These are phyloP conservation scores for Alternaria brassicicola DNA, from an alignment of 2,329 filamentous ascomycete species.

Conservation along the genomic window DNA sequence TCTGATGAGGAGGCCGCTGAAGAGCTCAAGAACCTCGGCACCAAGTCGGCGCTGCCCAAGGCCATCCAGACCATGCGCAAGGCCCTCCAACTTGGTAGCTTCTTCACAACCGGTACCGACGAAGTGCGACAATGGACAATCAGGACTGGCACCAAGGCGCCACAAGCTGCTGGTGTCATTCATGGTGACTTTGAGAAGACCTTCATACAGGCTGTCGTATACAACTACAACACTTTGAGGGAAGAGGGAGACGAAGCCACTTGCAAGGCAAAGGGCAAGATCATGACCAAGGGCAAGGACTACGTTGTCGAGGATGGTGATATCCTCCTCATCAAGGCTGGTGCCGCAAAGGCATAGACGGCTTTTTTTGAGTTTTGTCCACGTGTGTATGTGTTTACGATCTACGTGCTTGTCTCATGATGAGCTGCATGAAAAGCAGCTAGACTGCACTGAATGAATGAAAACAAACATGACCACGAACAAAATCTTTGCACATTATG, in stretches of 20 bases:
- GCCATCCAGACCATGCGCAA: slow-evolving; percentile 92
- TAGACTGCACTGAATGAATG: slow-evolving; percentile 28
- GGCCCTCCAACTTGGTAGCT: slow-evolving; percentile 85
- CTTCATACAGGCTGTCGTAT: slow-evolving; percentile 95
- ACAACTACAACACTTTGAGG: slow-evolving; percentile 82
- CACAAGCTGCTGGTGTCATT: slow-evolving; percentile 95
- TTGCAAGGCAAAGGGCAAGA: slow-evolving; percentile 91
- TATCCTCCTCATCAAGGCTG: slow-evolving; percentile 86
- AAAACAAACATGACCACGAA: slow-evolving; percentile 15
- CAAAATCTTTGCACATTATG: background rate
- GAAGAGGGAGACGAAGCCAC: slow-evolving; percentile 87
- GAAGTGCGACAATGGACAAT: slow-evolving; percentile 99
- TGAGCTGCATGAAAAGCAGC: slow-evolving; percentile 26
- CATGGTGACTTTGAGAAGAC: slow-evolving; percentile 99
- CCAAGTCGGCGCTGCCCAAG: slow-evolving; percentile 90
- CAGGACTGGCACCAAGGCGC: slow-evolving; percentile 94
- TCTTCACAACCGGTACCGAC: slow-evolving; percentile 95
- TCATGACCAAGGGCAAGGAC: slow-evolving; percentile 99
- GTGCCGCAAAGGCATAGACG: slow-evolving; percentile 72
- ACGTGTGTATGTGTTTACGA: slow-evolving; percentile 13
- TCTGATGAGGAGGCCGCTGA: slow-evolving; percentile 77
- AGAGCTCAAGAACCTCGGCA: slow-evolving; percentile 87
- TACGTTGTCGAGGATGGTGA: slow-evolving; percentile 88
- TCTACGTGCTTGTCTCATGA: slow-evolving; percentile 17
- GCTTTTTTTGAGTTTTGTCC: slow-evolving; percentile 6